Conservation (phyloP, 345 rosid genomes). For the Euclidium syriacum region DNA sequence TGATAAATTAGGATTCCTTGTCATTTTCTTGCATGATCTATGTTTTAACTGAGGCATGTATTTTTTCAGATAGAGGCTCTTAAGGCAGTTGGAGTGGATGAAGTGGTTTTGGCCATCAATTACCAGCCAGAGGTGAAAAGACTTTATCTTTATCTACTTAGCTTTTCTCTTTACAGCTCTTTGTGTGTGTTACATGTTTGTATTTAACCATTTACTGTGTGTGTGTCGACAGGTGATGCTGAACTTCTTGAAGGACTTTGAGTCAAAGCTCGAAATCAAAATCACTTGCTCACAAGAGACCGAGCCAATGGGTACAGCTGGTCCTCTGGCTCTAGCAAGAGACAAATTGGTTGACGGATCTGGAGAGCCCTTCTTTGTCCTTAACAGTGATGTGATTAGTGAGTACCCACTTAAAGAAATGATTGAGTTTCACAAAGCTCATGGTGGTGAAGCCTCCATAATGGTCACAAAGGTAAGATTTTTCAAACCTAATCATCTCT, state of each 20-base stretch:
- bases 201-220: conserved; percentile 4
- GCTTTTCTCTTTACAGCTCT: not conserved
- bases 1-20: not conserved
- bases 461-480: conserved; percentile 92
- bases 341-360: conserved; percentile 78
- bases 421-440: conserved; percentile 81
- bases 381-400: conserved; percentile 98
- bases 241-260: conserved; percentile 87
- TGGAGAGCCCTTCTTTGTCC: conserved; percentile 93
- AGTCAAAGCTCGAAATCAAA: conserved; percentile 78
- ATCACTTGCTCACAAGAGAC: conserved; percentile 99
- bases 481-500: not conserved
- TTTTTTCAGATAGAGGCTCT: conserved; percentile 85
- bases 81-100: conserved; percentile 88
- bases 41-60: not conserved
- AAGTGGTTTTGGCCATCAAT: conserved; percentile 95
- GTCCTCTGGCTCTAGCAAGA: conserved; percentile 96
- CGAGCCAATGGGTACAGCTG: conserved; percentile 98
- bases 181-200: not conserved
- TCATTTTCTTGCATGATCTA: not conserved
- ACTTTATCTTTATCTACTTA: not conserved
- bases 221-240: conserved; percentile 61
- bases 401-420: conserved; percentile 86
- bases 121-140: conserved; percentile 86
- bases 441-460: conserved; percentile 98